Evolutionary conservation across 177 flowering plant species (phyloP).

Genomic region (Vitis hybrid): DNA sequence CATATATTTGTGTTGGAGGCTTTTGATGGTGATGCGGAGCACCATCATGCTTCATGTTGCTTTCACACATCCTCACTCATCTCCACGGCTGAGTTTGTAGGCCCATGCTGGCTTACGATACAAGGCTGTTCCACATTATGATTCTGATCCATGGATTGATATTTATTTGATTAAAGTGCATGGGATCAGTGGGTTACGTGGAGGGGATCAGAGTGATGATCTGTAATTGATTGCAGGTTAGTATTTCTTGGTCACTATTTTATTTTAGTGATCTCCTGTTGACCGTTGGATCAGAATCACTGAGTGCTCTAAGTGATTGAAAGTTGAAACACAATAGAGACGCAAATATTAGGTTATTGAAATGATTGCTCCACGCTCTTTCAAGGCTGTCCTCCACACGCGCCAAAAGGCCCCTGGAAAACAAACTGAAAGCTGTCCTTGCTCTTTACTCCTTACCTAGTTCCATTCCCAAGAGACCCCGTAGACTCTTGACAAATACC

Average conservation of each 20-base stretch:
- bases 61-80: not conserved
- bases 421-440: not conserved
- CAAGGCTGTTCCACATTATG: not conserved
- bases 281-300: constrained; percentile 7
- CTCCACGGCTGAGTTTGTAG: not conserved
- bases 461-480: not conserved
- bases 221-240: not conserved
- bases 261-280: not conserved
- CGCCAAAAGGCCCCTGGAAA: not conserved
- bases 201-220: not conserved
- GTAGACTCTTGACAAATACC: no score
- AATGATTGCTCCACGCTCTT: not conserved
- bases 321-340: not conserved
- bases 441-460: not conserved
- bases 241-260: not conserved
- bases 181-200: not conserved
- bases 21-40: not conserved
- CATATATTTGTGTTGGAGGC: not conserved
- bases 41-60: constrained; percentile 2
- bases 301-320: not conserved
- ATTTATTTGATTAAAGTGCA: not conserved
- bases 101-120: not conserved
- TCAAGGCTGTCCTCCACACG: not conserved
- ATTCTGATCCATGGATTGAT: not conserved
- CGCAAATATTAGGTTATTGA: not conserved